phyloP scores from a whole-genome alignment of 2,329 filamentous ascomycete genomes.

The Cryphonectria carpinicola region DNA sequence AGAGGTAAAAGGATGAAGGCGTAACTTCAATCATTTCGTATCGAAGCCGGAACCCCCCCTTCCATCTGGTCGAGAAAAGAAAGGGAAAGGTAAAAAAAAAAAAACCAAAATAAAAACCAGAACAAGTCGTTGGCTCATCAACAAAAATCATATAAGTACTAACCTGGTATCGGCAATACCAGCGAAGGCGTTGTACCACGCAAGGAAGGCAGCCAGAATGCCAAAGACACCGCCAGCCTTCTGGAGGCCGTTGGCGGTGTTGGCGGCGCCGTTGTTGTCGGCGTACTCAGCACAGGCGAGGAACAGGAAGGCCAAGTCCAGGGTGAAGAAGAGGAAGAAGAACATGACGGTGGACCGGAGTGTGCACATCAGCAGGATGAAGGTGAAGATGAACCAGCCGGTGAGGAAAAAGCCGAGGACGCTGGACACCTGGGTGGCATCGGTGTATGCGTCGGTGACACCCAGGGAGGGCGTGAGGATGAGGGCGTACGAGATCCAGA shows the following conservation, averaged over 20 bases:
- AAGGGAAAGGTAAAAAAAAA: too few relatives aligned
- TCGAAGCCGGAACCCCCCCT: background rate
- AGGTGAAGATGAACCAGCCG: constrained; percentile 86
- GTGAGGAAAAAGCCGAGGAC: constrained; percentile 76
- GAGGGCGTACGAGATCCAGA: constrained; percentile 79
- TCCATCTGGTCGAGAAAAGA: too few relatives aligned
- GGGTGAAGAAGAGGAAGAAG: constrained; percentile 75
- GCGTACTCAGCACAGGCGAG: constrained; percentile 68
- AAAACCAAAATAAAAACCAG: too few relatives aligned
- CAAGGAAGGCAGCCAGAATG: constrained; percentile 77
- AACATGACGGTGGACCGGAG: constrained; percentile 78
- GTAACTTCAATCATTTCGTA: background rate
- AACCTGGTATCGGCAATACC: constrained; percentile 76
- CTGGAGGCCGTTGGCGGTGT: constrained; percentile 54
- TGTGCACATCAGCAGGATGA: constrained; percentile 73
- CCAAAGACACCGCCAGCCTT: constrained; percentile 80
- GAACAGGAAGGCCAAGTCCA: constrained; percentile 76
- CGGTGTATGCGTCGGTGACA: constrained; percentile 49
- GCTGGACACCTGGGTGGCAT: constrained; percentile 55
- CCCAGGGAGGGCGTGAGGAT: constrained; percentile 65
- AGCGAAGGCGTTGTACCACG: constrained; percentile 86
- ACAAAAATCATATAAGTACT: constrained; percentile 34
- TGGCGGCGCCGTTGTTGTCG: constrained; percentile 52
- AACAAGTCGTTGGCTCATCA: background rate
- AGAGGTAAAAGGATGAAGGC: background rate